These are phyloP conservation scores for Coemansia sp. DNA, from an alignment of 192 early-diverging fungal species.

Conservation along the genomic window DNA sequence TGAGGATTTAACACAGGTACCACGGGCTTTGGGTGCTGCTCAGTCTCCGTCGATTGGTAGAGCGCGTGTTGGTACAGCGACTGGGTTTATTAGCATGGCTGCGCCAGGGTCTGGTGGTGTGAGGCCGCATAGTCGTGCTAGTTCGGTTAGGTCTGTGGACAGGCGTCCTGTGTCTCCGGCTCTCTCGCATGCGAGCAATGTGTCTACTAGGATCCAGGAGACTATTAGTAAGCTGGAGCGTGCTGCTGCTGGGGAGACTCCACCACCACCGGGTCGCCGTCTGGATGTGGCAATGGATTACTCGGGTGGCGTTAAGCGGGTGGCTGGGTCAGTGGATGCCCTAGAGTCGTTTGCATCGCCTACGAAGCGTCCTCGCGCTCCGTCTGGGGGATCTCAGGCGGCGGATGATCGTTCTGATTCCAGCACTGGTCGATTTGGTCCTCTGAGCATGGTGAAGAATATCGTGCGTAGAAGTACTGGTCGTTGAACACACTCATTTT, in stretches of 20 bases:
- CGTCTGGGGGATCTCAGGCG: background rate
- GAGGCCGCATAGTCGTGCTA: conserved; percentile 24
- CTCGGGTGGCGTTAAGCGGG: conserved; percentile 34
- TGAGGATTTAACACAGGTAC: background rate
- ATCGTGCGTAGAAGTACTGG: conserved; percentile 2
- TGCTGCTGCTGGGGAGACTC: conserved; percentile 7
- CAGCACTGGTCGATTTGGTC: background rate
- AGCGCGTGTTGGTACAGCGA: conserved; percentile 31
- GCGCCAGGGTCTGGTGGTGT: conserved; percentile 14
- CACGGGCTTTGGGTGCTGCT: background rate
- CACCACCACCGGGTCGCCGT: background rate
- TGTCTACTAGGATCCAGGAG: conserved; percentile 39
- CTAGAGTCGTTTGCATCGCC: conserved; percentile 31
- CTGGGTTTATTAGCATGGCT: conserved; percentile 43
- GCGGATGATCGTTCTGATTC: background rate
- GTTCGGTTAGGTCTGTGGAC: conserved; percentile 1
- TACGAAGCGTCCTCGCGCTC: conserved; percentile 40
- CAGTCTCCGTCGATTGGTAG: conserved; percentile 1
- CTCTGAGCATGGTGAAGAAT: background rate
- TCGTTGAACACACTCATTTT: background rate
- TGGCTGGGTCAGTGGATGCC: background rate
- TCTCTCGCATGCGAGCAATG: conserved; percentile 38
- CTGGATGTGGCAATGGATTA: background rate
- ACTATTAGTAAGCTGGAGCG: conserved; percentile 42
- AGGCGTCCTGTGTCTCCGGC: conserved; percentile 42